Conservation (phyloP, 805 yeast species). For the Pichia ethanolica region DNA sequence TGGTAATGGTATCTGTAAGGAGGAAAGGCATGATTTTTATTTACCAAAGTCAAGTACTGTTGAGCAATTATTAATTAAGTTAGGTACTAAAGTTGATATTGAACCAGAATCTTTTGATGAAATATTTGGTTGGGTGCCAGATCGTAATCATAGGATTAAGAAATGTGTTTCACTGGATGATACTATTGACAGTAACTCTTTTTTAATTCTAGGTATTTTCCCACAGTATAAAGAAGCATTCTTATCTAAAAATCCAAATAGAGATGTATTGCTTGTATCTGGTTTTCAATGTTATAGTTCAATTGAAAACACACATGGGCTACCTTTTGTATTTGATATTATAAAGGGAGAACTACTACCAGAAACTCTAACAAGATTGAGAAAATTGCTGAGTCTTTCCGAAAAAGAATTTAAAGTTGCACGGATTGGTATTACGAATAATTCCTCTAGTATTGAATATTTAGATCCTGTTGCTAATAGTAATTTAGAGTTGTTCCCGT, state of each 20-base stretch:
- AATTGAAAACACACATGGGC: constrained; percentile 61
- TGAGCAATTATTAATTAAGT: constrained; percentile 43
- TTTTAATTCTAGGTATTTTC: constrained; percentile 40
- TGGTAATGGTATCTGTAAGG: constrained; percentile 62
- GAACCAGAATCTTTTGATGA: constrained; percentile 38
- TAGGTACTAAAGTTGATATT: constrained; percentile 48
- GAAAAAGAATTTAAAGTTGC: constrained; percentile 75
- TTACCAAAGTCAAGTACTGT: constrained; percentile 59
- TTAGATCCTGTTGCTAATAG: constrained; percentile 46
- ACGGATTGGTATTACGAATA: constrained; percentile 49
- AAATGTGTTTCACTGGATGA: constrained; percentile 29
- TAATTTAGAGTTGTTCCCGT: constrained; percentile 44
- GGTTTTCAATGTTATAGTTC: constrained; percentile 76
- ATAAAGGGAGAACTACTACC: constrained; percentile 58
- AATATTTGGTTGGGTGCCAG: constrained; percentile 53
- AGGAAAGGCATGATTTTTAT: constrained; percentile 58
- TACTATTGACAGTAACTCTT: constrained; percentile 34
- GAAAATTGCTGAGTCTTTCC: constrained; percentile 64
- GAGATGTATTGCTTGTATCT: constrained; percentile 38
- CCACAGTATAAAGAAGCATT: constrained; percentile 28
- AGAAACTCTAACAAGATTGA: constrained; percentile 60
- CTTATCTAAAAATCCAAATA: constrained; percentile 17
- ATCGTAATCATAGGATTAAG: constrained; percentile 21
- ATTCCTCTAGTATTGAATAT: constrained; percentile 27
- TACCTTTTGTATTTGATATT: constrained; percentile 74